Evolutionary conservation across 2,329 filamentous ascomycete genomes (phyloP).

Genomic region (Macrophomina tecta): DNA sequence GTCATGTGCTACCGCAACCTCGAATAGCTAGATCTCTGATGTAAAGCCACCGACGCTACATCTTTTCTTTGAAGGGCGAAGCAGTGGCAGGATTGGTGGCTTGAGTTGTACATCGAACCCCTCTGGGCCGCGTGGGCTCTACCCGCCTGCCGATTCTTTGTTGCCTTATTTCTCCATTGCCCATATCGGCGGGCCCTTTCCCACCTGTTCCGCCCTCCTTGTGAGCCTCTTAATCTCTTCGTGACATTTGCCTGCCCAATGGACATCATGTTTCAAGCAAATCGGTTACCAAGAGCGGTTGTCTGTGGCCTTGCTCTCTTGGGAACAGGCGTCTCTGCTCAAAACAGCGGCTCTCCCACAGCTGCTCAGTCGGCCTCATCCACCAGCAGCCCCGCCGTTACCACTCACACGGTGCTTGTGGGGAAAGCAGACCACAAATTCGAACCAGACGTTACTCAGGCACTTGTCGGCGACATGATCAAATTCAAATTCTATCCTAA

Average conservation of each 20-base stretch:
- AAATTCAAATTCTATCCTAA: conserved; percentile 48
- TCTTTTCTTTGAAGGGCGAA: conserved; percentile 3
- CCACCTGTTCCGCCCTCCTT: neutral
- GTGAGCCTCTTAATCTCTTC: conserved; percentile 6
- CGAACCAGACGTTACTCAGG: conserved; percentile 25
- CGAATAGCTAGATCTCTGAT: neutral
- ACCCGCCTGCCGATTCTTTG: conserved; percentile 12
- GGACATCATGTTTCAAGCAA: conserved; percentile 3
- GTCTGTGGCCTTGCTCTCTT: conserved; percentile 9
- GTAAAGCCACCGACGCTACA: neutral
- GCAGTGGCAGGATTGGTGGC: conserved; percentile 21
- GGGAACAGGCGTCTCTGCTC: conserved; percentile 5
- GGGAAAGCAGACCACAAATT: conserved; percentile 28
- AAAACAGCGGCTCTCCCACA: conserved; percentile 2
- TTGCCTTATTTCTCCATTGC: conserved; percentile 6
- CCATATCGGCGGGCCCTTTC: conserved; percentile 7
- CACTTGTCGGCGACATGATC: conserved; percentile 42
- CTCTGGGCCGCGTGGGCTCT: neutral
- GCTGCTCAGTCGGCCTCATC: conserved; percentile 8
- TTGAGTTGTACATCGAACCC: conserved; percentile 13
- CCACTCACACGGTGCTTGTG: conserved; percentile 23
- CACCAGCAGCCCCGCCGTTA: conserved; percentile 3
- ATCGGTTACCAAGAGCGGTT: conserved; percentile 9
- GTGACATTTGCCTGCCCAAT: neutral
- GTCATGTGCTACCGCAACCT: neutral